Conservation (phyloP, 805 yeast species). For the Jamesozyma piceae region DNA sequence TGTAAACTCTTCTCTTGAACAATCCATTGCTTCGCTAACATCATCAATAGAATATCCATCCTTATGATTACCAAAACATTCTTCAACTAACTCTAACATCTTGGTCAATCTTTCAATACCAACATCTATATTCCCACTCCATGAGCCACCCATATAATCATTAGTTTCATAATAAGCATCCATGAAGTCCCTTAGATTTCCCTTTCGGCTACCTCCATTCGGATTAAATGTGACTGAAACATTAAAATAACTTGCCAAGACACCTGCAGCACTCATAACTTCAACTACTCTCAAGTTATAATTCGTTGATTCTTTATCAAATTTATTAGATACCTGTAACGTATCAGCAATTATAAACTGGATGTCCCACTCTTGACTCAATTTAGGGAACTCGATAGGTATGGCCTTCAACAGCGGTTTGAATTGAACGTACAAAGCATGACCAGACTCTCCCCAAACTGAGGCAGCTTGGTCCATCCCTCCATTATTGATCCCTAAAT, state of each 20-base stretch:
- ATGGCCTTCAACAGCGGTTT: conserved; percentile 47
- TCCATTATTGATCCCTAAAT: conserved; percentile 68
- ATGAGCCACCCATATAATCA: conserved; percentile 20
- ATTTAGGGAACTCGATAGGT: conserved; percentile 45
- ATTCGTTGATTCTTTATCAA: conserved; percentile 58
- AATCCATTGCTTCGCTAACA: conserved; percentile 37
- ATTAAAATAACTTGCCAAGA: conserved; percentile 42
- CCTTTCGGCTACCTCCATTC: conserved; percentile 30
- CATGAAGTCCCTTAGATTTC: conserved; percentile 57
- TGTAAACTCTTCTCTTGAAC: conserved; percentile 37
- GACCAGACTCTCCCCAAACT: conserved; percentile 48
- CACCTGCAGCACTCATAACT: conserved; percentile 53
- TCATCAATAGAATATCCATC: conserved; percentile 44
- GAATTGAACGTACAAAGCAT: conserved; percentile 53
- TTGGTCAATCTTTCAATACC: conserved; percentile 35
- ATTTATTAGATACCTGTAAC: conserved; percentile 53
- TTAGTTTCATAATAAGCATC: conserved; percentile 37
- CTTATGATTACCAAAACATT: conserved; percentile 31
- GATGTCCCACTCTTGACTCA: conserved; percentile 34
- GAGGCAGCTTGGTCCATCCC: conserved; percentile 76
- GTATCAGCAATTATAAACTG: conserved; percentile 57
- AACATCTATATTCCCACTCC: conserved; percentile 41
- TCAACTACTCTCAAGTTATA: conserved; percentile 67
- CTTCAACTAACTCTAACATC: conserved; percentile 39
- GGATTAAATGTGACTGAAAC: conserved; percentile 24